These are phyloP conservation scores for Ogataea glucozyma DNA, from an alignment of 805 yeast genomes.

Conservation along the genomic window DNA sequence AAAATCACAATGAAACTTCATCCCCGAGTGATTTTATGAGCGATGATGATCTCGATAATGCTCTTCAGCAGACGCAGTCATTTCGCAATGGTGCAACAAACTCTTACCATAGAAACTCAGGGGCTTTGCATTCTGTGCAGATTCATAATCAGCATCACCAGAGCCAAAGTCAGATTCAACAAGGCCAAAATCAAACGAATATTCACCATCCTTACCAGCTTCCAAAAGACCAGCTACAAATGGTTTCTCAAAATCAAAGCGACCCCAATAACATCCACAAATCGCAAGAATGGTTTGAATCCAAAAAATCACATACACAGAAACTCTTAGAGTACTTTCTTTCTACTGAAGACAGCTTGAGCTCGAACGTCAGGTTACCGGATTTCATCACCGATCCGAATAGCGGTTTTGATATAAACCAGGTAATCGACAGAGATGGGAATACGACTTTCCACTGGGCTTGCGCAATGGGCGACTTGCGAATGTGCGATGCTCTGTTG, in stretches of 20 bases:
- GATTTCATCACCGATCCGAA: constrained; percentile 65
- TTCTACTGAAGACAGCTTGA: constrained; percentile 52
- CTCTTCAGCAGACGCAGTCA: constrained; percentile 30
- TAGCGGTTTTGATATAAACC: constrained; percentile 66
- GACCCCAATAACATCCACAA: constrained; percentile 2
- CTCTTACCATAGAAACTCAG: neutral
- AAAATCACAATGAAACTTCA: constrained; percentile 35
- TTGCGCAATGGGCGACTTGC: constrained; percentile 86
- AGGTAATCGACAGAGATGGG: constrained; percentile 89
- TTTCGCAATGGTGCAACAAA: constrained; percentile 13
- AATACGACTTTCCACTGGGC: constrained; percentile 98
- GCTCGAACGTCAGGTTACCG: constrained; percentile 46
- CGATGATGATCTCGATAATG: constrained; percentile 51
- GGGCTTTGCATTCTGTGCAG: constrained; percentile 1
- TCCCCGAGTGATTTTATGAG: constrained; percentile 57
- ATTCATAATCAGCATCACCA: constrained; percentile 8
- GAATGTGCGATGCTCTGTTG: constrained; percentile 72
- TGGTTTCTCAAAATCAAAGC: constrained; percentile 13
- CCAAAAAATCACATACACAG: constrained; percentile 44
- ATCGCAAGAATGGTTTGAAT: constrained; percentile 24
- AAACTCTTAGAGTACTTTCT: constrained; percentile 54
- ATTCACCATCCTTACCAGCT: constrained; percentile 4
- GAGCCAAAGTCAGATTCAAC: too few species aligned
- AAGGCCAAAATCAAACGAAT: constrained; percentile 3
- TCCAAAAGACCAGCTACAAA: constrained; percentile 10